Conservation (phyloP, 2,329 filamentous ascomycete species). For the Lachnum nothofagi region DNA sequence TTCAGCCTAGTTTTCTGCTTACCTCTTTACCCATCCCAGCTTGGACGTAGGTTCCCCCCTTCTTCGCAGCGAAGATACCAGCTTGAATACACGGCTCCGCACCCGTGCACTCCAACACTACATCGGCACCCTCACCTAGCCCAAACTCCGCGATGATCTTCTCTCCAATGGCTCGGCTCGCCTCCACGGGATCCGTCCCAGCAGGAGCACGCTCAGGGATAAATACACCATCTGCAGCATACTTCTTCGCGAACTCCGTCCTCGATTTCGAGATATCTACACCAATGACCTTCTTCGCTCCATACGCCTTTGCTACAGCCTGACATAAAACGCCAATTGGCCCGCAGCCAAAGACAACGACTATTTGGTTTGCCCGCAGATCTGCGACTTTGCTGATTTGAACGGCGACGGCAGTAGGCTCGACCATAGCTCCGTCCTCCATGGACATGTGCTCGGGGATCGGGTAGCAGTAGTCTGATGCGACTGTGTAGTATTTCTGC, state of each 20-base stretch:
- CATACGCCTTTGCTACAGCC: conserved; percentile 43
- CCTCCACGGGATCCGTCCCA: conserved; percentile 34
- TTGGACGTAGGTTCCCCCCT: conserved; percentile 47
- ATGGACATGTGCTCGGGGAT: conserved; percentile 41
- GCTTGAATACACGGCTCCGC: conserved; percentile 43
- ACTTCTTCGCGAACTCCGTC: conserved; percentile 39
- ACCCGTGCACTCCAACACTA: conserved; percentile 47
- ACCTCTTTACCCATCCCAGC: conserved; percentile 35
- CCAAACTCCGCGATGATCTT: conserved; percentile 37
- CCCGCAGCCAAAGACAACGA: conserved; percentile 46
- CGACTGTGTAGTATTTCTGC: conserved; percentile 43
- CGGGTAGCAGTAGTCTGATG: conserved; percentile 44
- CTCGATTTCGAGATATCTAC: conserved; percentile 42
- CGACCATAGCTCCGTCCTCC: conserved; percentile 49
- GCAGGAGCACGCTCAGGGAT: conserved; percentile 30
- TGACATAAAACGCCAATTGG: conserved; percentile 45
- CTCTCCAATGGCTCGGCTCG: conserved; percentile 28
- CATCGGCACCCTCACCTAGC: conserved; percentile 43
- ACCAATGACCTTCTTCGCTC: conserved; percentile 41
- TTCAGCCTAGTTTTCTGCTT: too few species aligned
- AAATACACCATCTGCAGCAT: conserved; percentile 19
- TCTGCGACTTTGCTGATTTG: conserved; percentile 41
- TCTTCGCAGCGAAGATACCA: conserved; percentile 40
- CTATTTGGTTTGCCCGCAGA: conserved; percentile 38
- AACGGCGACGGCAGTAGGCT: conserved; percentile 49